These are phyloP conservation scores for Diospyros lotus DNA, from an alignment of 148 eudicot genomes.

Conservation along the genomic window DNA sequence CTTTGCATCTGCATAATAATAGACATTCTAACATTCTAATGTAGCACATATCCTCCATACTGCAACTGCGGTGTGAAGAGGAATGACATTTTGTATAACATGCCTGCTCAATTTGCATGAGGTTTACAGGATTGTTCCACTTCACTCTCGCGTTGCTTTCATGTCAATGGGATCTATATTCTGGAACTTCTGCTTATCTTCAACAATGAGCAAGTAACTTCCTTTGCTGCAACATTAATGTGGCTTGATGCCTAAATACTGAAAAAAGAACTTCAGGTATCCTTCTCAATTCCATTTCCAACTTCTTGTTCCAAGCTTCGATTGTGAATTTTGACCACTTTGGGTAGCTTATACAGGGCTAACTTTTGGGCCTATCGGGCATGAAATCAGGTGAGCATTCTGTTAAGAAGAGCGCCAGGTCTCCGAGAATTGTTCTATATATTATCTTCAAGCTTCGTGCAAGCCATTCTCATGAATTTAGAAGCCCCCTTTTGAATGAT, in stretches of 20 bases:
- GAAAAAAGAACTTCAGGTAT: neutral
- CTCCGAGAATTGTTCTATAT: neutral
- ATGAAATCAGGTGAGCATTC: neutral
- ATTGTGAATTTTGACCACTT: too few relatives aligned
- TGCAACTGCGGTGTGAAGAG: neutral
- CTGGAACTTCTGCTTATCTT: slow-evolving; percentile 89
- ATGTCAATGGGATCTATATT: slow-evolving; percentile 93
- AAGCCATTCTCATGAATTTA: neutral
- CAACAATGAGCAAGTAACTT: slow-evolving; percentile 69
- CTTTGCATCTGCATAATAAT: too few relatives aligned
- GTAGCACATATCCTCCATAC: too few relatives aligned
- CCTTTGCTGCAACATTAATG: slow-evolving; percentile 2
- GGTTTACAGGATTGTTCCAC: slow-evolving; percentile 75
- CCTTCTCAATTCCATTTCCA: neutral
- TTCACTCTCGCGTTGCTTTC: slow-evolving; percentile 91
- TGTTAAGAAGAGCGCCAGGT: neutral
- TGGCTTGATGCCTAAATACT: neutral
- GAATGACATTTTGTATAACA: neutral
- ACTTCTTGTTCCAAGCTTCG: neutral
- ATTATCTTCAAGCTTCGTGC: neutral
- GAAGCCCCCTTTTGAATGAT: neutral
- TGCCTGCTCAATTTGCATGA: neutral
- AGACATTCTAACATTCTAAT: too few relatives aligned
- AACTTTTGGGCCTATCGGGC: neutral
- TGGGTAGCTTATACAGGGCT: neutral